Evolutionary conservation across 352 stramenopile species (phyloP), one percentile per base, ranked within the genome.

Genomic region (Globisporangium megalacanthum): DNA sequence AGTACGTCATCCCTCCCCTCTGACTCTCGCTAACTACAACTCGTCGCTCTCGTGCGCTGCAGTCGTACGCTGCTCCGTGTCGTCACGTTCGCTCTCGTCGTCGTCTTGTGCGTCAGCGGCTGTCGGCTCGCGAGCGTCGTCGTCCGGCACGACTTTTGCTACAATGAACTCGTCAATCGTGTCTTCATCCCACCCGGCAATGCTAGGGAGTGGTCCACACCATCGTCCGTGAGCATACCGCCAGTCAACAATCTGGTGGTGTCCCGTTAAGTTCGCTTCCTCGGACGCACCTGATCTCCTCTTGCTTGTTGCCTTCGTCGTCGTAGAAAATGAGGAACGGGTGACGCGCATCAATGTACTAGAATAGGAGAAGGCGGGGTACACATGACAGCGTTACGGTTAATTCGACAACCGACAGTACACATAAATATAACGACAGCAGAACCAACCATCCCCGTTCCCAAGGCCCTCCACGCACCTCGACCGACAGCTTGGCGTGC

Each of bases 111-210:
- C 17, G 3, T 61, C 44, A 15, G 8, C 33, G 7, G 20, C 36
- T 29, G 36, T 46, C 35, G 3, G 31, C 25, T 41, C 45, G 11
- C 55, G 56, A 14, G 17, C n/a, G 11, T 66, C 51, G 6, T 72
- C 62, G 9, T 69, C 54, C 31, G 60, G 53, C 54, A 74, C 61
- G 46, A 90, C 35, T 55, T 90, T 90, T 8, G 75, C 77, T 22
- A 61, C 68, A 46, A 90, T 77, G 52, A 87, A 88, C 72, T 90
- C 79, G 8, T 70, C 69, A 64, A 90, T 88, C 7, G 79, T 79
- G 29, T 84, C 73, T 58, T 90, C 79, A 33, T 90, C 76, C 79
- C 79, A 90, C 49, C 78, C 72, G 41, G 77, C 73, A 55, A 90
- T 80, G 59, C 79, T 90, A 22, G 5, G 39, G 45, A n/a, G 20